Evolutionary conservation across 192 early-diverging fungal genomes (phyloP).

Genomic region (Coemansia sp.): DNA sequence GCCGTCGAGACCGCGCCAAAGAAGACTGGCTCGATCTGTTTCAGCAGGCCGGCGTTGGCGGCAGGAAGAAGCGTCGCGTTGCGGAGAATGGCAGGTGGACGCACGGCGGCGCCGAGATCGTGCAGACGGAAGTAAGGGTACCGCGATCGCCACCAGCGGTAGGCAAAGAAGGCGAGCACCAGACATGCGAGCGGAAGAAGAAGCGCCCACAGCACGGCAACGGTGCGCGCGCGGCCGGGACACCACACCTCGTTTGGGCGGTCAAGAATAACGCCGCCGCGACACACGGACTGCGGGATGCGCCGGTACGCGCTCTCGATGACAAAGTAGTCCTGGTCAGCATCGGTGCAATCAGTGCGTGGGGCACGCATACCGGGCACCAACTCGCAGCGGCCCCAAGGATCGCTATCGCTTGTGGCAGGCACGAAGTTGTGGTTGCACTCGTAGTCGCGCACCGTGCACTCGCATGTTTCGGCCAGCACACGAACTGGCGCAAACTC

Average conservation of each 20-base stretch:
- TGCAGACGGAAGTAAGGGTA: conserved; percentile 50
- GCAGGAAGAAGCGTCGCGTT: conserved; percentile 11
- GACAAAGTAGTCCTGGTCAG: conserved; percentile 61
- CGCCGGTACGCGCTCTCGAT: conserved; percentile 86
- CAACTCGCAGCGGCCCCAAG: conserved; percentile 62
- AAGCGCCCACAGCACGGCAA: conserved; percentile 47
- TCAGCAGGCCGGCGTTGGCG: conserved; percentile 20
- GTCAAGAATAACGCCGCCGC: conserved; percentile 65
- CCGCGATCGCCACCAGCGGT: conserved; percentile 38
- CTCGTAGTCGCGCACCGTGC: conserved; percentile 80
- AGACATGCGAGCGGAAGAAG: conserved; percentile 36
- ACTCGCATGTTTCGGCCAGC: conserved; percentile 67
- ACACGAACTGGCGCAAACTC: conserved; percentile 62
- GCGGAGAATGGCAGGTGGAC: conserved; percentile 18
- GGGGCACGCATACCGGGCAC: conserved; percentile 60
- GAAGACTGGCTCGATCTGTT: conserved; percentile 45
- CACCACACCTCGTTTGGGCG: conserved; percentile 63
- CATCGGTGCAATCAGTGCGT: conserved; percentile 58
- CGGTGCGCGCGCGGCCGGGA: conserved; percentile 57
- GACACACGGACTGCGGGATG: conserved; percentile 82
- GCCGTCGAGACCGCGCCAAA: conserved; percentile 38
- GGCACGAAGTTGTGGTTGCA: conserved; percentile 87
- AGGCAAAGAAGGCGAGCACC: conserved; percentile 39
- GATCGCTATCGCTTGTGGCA: conserved; percentile 14
- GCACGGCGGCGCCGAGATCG: conserved; percentile 38